A percentile compares a stretch with the other conserved stretches of the same genome.
Conservation (phyloP, 805 yeast species). For the Wickerhamiella brachini region DNA sequence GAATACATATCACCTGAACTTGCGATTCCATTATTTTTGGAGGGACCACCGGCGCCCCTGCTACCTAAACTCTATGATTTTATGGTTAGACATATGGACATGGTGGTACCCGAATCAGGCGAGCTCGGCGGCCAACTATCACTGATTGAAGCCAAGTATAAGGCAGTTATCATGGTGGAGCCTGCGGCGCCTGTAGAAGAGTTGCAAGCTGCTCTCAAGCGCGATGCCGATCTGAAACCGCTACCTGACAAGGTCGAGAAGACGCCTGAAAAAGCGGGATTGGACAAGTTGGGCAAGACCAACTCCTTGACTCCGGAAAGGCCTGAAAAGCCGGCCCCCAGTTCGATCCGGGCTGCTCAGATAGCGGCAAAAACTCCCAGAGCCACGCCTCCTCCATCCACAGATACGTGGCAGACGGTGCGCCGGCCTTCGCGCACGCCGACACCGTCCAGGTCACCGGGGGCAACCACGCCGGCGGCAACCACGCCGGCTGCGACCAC, state of each 20-base stretch:
- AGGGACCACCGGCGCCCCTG: constrained; percentile 3
- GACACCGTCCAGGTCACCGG: background rate
- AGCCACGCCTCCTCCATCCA: background rate
- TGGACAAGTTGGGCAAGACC: too few species aligned
- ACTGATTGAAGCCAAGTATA: background rate
- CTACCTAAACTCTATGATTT: constrained; percentile 1
- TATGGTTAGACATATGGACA: constrained; percentile 7
- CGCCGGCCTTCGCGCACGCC: background rate
- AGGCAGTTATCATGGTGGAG: background rate
- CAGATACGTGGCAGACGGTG: background rate
- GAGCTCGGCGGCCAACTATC: background rate
- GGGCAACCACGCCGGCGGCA: background rate
- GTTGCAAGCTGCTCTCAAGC: background rate
- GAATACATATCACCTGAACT: constrained; percentile 11
- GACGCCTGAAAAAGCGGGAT: background rate
- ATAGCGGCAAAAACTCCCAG: background rate
- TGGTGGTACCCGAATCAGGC: constrained; percentile 1
- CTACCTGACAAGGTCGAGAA: background rate
- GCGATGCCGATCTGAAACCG: background rate
- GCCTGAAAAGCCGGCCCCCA: too few species aligned
- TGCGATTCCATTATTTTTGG: constrained; percentile 6
- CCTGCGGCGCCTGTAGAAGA: background rate
- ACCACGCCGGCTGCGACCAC: background rate
- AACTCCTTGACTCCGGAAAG: too few species aligned
- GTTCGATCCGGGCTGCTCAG: background rate